Conservation (phyloP, 164 flowering plant species). For the Aristolochia contorta region DNA sequence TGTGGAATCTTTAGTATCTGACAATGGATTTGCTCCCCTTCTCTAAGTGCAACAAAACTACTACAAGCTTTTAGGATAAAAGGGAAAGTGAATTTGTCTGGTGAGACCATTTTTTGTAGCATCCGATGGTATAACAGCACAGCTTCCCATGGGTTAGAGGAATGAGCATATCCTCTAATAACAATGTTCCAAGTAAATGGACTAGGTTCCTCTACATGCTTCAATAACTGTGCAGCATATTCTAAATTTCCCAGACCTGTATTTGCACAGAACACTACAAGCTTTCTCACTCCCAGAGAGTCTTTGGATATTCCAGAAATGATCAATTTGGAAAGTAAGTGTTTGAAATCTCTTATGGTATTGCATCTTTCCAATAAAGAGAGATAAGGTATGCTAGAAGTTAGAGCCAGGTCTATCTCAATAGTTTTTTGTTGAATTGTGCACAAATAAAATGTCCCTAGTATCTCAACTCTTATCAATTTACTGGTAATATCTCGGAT, state of each 20-base stretch:
- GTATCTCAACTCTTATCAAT: too few relatives aligned
- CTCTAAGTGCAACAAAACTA: not conserved
- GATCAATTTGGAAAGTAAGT: not conserved
- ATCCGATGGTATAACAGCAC: constrained; percentile 1
- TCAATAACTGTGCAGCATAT: not conserved
- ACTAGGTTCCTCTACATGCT: constrained; percentile 3
- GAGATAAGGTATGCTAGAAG: not conserved
- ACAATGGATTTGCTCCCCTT: constrained; percentile 10
- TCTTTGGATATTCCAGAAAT: constrained; percentile 3
- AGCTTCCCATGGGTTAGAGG: constrained; percentile 2
- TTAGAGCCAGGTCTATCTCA: constrained; percentile 3
- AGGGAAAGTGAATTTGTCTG: constrained; percentile 12
- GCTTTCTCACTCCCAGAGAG: not conserved
- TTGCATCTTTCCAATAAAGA: constrained; percentile 4
- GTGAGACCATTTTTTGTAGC: constrained; percentile 1
- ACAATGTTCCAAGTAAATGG: constrained; percentile 8
- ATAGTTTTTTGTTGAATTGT: not conserved
- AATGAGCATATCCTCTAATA: constrained; percentile 4
- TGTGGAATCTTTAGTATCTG: constrained; percentile 7
- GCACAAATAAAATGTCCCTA: too few relatives aligned
- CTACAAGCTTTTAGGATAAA: constrained; percentile 5
- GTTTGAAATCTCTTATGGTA: not conserved
- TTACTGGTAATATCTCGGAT: too few relatives aligned
- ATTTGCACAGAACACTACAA: not conserved
- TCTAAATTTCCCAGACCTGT: constrained; percentile 1